phyloP scores from a whole-genome alignment of 1,139 yeast genomes.

The Zygosaccharomyces pseudobailii region DNA sequence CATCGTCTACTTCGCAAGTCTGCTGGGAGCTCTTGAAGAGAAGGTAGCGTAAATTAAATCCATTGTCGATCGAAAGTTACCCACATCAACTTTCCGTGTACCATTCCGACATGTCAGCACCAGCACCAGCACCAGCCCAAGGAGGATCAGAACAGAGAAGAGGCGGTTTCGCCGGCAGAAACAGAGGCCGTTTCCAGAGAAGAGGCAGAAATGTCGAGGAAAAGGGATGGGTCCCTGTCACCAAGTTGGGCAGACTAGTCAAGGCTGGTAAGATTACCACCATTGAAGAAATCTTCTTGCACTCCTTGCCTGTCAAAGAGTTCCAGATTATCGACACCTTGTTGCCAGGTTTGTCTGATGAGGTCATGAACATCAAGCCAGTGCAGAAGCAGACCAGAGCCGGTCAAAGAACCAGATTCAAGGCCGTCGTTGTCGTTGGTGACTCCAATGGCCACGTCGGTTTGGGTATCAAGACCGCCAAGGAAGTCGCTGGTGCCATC shows the following conservation, averaged over 20 bases:
- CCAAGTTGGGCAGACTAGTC: constrained; percentile 99
- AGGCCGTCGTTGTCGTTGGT: constrained; percentile 99
- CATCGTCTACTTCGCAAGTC: background rate
- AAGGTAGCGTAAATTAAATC: background rate
- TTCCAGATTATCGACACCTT: constrained; percentile 96
- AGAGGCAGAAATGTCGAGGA: constrained; percentile 80
- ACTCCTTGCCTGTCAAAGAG: constrained; percentile 99
- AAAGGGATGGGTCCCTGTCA: constrained; percentile 99
- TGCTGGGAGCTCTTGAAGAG: background rate
- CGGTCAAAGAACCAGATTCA: constrained; percentile 99
- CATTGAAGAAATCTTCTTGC: constrained; percentile 98
- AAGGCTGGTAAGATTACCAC: constrained; percentile 97
- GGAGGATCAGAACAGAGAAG: constrained; percentile 49
- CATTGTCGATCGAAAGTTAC: constrained; percentile 82
- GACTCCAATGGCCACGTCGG: constrained; percentile 99
- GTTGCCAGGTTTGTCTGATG: constrained; percentile 94
- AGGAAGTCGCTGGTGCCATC: constrained; percentile 99
- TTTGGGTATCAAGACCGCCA: constrained; percentile 99
- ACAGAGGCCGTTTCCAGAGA: constrained; percentile 56
- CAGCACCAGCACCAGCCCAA: constrained; percentile 38
- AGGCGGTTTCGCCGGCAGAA: constrained; percentile 66
- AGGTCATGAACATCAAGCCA: constrained; percentile 99
- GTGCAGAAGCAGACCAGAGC: constrained; percentile 99
- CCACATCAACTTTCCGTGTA: constrained; percentile 88
- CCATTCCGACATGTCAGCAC: constrained; percentile 86